A percentile compares a stretch with the other conserved stretches of the same genome.
Conservation (phyloP, 139 green algal genomes). For the Ettlia oleoabundans region DNA sequence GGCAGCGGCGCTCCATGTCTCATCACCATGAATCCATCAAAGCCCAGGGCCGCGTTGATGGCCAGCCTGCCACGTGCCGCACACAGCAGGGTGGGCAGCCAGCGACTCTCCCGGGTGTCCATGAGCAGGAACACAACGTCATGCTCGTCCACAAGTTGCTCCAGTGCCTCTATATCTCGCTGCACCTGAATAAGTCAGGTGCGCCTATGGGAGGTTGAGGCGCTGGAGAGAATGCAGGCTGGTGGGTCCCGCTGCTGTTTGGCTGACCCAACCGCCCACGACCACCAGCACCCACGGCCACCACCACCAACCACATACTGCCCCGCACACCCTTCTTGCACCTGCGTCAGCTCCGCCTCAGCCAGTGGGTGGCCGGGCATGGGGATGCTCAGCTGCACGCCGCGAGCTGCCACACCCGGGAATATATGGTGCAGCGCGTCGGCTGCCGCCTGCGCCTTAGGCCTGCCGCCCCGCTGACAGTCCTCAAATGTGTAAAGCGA, state of each 20-base stretch:
- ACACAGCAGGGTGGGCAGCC: slow-evolving; percentile 91
- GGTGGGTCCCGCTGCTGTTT: too few relatives aligned
- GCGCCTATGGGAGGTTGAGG: neutral
- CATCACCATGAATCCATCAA: slow-evolving; percentile 91
- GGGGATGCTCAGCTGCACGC: slow-evolving; percentile 75
- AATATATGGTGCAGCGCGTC: slow-evolving; percentile 77
- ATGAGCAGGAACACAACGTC: slow-evolving; percentile 96
- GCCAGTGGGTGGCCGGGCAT: slow-evolving; percentile 91
- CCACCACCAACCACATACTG: too few relatives aligned
- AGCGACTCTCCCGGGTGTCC: slow-evolving; percentile 94
- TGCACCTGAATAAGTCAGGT: slow-evolving; percentile 20
- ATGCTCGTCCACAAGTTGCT: slow-evolving; percentile 68
- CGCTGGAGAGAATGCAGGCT: too few relatives aligned
- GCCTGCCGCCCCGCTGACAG: slow-evolving; percentile 84
- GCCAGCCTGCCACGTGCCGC: slow-evolving; percentile 72
- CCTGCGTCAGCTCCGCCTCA: slow-evolving; percentile 34
- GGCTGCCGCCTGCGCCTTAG: slow-evolving; percentile 90
- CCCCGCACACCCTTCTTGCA: too few relatives aligned
- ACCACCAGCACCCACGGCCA: neutral
- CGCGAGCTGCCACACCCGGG: slow-evolving; percentile 60
- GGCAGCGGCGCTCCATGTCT: slow-evolving; percentile 57
- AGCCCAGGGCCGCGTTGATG: slow-evolving; percentile 94
- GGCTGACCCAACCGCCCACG: too few relatives aligned
- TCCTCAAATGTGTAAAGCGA: slow-evolving; percentile 91
- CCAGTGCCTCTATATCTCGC: slow-evolving; percentile 49